A percentile compares a stretch with the other conserved stretches of the same genome.
These are phyloP conservation scores for Orbilia brochopaga DNA, from an alignment of 2,329 filamentous ascomycete genomes.

Conservation along the genomic window DNA sequence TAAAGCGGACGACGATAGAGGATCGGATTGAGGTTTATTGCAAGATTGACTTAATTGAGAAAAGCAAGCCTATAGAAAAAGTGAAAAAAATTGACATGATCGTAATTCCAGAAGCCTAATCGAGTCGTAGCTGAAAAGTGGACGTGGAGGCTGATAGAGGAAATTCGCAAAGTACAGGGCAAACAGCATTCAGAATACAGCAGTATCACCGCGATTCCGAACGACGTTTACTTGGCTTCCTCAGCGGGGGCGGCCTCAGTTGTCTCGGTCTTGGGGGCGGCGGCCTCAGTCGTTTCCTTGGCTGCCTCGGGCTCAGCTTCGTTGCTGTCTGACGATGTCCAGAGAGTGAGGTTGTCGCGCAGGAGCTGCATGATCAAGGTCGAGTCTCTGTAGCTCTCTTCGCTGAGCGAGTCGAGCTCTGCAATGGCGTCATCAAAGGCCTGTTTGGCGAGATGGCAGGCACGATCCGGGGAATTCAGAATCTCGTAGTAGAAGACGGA, in stretches of 20 bases:
- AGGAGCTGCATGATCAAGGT: constrained; percentile 99
- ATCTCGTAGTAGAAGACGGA: constrained; percentile 99
- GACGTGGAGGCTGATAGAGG: constrained; percentile 17
- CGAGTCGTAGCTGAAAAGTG: constrained; percentile 12
- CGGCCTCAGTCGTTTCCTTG: constrained; percentile 21
- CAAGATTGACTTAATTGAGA: constrained; percentile 44
- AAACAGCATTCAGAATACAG: background rate
- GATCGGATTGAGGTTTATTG: constrained; percentile 7
- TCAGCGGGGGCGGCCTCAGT: constrained; percentile 29
- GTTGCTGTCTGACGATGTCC: constrained; percentile 54
- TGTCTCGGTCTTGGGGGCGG: constrained; percentile 26
- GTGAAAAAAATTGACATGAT: constrained; percentile 36
- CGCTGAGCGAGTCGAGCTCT: constrained; percentile 95
- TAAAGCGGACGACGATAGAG: constrained; percentile 3
- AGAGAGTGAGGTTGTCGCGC: constrained; percentile 77
- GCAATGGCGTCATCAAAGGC: constrained; percentile 97
- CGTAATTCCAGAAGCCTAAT: constrained; percentile 44
- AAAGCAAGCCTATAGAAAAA: constrained; percentile 45
- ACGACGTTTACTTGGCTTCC: constrained; percentile 31
- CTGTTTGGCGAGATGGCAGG: constrained; percentile 96
- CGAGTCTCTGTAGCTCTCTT: constrained; percentile 99
- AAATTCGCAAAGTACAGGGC: background rate
- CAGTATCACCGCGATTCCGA: background rate
- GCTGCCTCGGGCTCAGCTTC: constrained; percentile 61
- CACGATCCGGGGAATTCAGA: constrained; percentile 95